Evolutionary conservation across 2,329 filamentous ascomycete species (phyloP).

Genomic region (Chrysosporium keratinophilum): DNA sequence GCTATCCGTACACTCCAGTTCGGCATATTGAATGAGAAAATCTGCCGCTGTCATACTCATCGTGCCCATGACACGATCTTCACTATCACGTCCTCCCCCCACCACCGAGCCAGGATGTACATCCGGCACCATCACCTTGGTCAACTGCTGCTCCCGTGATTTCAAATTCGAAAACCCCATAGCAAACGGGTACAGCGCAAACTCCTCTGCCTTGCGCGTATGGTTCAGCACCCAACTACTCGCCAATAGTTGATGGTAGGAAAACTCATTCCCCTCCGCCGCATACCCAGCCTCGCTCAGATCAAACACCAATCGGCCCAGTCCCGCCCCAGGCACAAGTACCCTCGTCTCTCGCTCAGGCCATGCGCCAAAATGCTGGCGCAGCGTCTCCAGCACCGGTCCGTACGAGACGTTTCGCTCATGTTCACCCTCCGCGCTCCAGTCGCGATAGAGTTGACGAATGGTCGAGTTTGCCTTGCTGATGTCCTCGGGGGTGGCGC

Average conservation of each 20-base stretch:
- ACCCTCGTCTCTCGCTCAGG: slow-evolving; percentile 47
- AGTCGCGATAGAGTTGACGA: slow-evolving; percentile 89
- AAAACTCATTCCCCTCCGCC: slow-evolving; percentile 88
- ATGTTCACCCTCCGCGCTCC: slow-evolving; percentile 63
- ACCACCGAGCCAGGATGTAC: slow-evolving; percentile 57
- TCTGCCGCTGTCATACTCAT: slow-evolving; percentile 94
- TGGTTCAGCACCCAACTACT: slow-evolving; percentile 51
- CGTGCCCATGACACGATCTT: slow-evolving; percentile 41
- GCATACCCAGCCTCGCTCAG: slow-evolving; percentile 62
- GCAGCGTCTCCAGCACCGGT: slow-evolving; percentile 59
- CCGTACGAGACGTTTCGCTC: slow-evolving; percentile 72
- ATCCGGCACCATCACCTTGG: slow-evolving; percentile 65
- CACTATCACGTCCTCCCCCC: slow-evolving; percentile 23
- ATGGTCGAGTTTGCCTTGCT: slow-evolving; percentile 90
- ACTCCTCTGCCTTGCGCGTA: slow-evolving; percentile 50
- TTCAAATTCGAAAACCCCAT: slow-evolving; percentile 79
- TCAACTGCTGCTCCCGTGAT: slow-evolving; percentile 63
- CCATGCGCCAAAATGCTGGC: slow-evolving; percentile 34
- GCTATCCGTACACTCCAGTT: slow-evolving; percentile 47
- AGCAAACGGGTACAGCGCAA: slow-evolving; percentile 74
- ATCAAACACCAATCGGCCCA: slow-evolving; percentile 83
- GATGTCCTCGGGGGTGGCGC: slow-evolving; percentile 62
- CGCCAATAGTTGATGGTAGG: slow-evolving; percentile 88
- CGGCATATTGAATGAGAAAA: slow-evolving; percentile 75
- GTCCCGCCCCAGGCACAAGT: slow-evolving; percentile 78